phyloP scores from a whole-genome alignment of 2,329 filamentous ascomycete genomes.

The Stagonosporopsis chrysanthemi region DNA sequence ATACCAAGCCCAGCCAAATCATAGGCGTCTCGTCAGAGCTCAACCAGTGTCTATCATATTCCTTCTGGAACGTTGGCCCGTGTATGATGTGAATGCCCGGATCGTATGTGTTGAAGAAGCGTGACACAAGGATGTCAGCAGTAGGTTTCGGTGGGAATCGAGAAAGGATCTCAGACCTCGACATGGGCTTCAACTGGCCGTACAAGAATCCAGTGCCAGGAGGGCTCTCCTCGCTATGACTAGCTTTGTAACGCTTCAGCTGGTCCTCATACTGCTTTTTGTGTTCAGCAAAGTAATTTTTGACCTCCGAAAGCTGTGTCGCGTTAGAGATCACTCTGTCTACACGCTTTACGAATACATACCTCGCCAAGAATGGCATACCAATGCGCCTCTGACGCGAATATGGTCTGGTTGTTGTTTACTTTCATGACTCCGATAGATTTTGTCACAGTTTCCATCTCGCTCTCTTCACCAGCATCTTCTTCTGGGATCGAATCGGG shows the following conservation, averaged over 20 bases:
- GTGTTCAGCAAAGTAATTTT: constrained; percentile 84
- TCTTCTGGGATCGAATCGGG: constrained; percentile 64
- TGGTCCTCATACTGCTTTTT: constrained; percentile 89
- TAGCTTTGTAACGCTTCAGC: constrained; percentile 75
- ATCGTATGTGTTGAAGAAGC: constrained; percentile 87
- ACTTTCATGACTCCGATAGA: constrained; percentile 63
- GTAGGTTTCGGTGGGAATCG: constrained; percentile 81
- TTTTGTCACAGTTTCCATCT: constrained; percentile 63
- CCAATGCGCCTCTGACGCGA: constrained; percentile 61
- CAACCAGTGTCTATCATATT: constrained; percentile 73
- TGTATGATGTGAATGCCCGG: constrained; percentile 65
- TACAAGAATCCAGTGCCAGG: constrained; percentile 79
- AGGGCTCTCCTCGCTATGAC: constrained; percentile 65
- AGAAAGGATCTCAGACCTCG: constrained; percentile 78
- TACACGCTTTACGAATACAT: constrained; percentile 31
- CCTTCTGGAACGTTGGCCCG: constrained; percentile 78
- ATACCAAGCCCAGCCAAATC: constrained; percentile 81
- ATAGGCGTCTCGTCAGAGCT: constrained; percentile 75
- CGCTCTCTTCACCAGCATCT: constrained; percentile 67
- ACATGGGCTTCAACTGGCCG: constrained; percentile 72
- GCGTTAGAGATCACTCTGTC: constrained; percentile 16
- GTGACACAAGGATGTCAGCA: constrained; percentile 82
- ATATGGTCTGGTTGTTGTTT: constrained; percentile 57
- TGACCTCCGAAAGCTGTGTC: constrained; percentile 82
- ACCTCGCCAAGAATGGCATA: constrained; percentile 60